These are phyloP conservation scores for Nothophaeocryptopus gaeumannii DNA, from an alignment of 2,329 filamentous ascomycete species.

Conservation along the genomic window DNA sequence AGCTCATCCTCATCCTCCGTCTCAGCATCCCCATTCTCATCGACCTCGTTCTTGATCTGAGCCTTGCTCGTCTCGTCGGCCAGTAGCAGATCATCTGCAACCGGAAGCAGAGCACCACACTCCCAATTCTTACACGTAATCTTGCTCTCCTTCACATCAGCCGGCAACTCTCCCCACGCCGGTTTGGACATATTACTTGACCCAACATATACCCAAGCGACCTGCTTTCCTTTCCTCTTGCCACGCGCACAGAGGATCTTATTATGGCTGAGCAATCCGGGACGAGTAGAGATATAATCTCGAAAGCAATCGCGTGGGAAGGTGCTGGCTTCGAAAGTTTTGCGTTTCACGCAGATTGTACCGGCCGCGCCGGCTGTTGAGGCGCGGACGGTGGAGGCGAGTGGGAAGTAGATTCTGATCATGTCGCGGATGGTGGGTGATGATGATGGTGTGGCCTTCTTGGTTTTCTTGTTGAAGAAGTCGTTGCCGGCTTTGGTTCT, in stretches of 20 bases:
- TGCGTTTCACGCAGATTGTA: constrained; percentile 74
- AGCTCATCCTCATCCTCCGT: constrained; percentile 18
- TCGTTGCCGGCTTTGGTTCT: constrained; percentile 23
- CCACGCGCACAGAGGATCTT: constrained; percentile 55
- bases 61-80: background rate
- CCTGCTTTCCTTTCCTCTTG: constrained; percentile 31
- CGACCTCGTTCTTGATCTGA: constrained; percentile 4
- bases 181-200: constrained; percentile 91
- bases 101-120: constrained; percentile 68
- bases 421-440: constrained; percentile 43
- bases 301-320: constrained; percentile 73
- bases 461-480: constrained; percentile 25
- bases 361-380: constrained; percentile 57
- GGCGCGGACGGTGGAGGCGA: constrained; percentile 55
- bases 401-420: constrained; percentile 80
- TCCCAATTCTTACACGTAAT: constrained; percentile 92
- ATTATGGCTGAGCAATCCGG: constrained; percentile 79
- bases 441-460: background rate
- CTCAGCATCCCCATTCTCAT: constrained; percentile 15
- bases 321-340: constrained; percentile 64
- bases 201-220: constrained; percentile 80
- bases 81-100: background rate
- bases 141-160: constrained; percentile 67
- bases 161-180: constrained; percentile 81
- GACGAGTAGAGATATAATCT: constrained; percentile 70